Conservation (phyloP, 1,139 yeast species). For the Diutina catenulata region DNA sequence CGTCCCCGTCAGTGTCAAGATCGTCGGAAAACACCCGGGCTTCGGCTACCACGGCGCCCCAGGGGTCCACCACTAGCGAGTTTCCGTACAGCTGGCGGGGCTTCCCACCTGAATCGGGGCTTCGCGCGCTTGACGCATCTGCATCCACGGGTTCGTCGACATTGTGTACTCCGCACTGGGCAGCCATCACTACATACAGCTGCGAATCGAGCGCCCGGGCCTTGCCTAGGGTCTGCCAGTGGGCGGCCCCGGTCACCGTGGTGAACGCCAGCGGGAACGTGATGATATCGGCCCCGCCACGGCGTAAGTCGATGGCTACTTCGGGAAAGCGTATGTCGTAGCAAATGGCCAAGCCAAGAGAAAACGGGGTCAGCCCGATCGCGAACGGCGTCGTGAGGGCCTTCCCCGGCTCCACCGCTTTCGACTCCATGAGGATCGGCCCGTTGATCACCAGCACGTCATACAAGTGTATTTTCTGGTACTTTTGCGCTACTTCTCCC, state of each 20-base stretch:
- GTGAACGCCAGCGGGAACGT: slow-evolving; percentile 92
- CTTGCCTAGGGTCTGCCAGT: slow-evolving; percentile 72
- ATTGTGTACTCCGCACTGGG: slow-evolving; percentile 74
- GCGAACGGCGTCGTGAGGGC: slow-evolving; percentile 41
- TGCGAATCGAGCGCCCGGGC: slow-evolving; percentile 87
- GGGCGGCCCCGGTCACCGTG: slow-evolving; percentile 79
- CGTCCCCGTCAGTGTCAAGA: slow-evolving; percentile 29
- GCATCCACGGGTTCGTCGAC: slow-evolving; percentile 22
- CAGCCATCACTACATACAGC: slow-evolving; percentile 81
- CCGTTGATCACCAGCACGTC: slow-evolving; percentile 78
- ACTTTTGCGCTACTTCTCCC: slow-evolving; percentile 56
- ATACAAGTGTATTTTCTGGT: slow-evolving; percentile 80
- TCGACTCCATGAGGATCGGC: slow-evolving; percentile 62
- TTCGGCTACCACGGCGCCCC: slow-evolving; percentile 72
- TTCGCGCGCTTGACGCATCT: slow-evolving; percentile 11
- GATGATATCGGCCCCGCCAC: slow-evolving; percentile 65
- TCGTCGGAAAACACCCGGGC: slow-evolving; percentile 23
- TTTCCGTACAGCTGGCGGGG: slow-evolving; percentile 64
- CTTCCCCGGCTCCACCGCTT: slow-evolving; percentile 73
- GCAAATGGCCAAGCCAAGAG: slow-evolving; percentile 67
- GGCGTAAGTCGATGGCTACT: slow-evolving; percentile 49
- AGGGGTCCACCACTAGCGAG: slow-evolving; percentile 75
- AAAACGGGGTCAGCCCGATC: slow-evolving; percentile 33
- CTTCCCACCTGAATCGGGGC: slow-evolving; percentile 22
- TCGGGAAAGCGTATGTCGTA: slow-evolving; percentile 90